Base-by-base conservation (phyloP, 352 stramenopile genomes). In the Globisporangium irregulare region DNA sequence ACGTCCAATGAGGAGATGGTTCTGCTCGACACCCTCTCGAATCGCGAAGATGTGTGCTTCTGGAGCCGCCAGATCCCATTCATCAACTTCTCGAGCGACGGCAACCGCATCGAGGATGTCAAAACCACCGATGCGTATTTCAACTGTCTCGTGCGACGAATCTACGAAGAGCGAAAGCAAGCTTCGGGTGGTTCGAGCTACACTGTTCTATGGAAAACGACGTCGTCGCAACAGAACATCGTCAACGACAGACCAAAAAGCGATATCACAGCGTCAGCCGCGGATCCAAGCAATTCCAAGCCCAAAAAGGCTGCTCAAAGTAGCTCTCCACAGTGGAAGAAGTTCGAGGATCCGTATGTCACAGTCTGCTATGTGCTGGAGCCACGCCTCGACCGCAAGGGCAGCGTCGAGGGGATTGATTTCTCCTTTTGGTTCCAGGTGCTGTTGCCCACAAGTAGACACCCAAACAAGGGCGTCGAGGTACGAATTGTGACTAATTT, bases 121-220 rank as follows among this genome's bases (percentile, higher is more conserved):
- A 56, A 59, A 36, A 53, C 60, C 48, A 71, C 65, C 0, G 69
- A 79, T 4, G 48, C 73, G 24, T 69, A 69, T 34, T 82, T 78
- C 27, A 63, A 72, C 24, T 76, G 65, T 27, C 64, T 78, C 9
- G 60, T 80, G 18, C 71, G 75, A 7, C 75, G 75, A 34, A 76
- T 78, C 18, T 67, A 74, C n/a, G 71, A 79, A 6, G 38, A 69
- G 25, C 66, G 62, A 24, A 72, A 66, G 10, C 46, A 60, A 0
- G 18, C 15, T 36, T 34, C 46, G 5, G 57, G 50, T 3, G 15
- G 27, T 18, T 69, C 70, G 4, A 59, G 67, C 53, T 74, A 67
- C 48, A 80, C 72, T 9, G 48, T 80, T 27, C 57, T 82, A 34
- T 82, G 76, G 76, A 81, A 82, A 50, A 82, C 76, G 20, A 79